Conservation (phyloP, 345 rosid genomes). For the Turritis glabra region DNA sequence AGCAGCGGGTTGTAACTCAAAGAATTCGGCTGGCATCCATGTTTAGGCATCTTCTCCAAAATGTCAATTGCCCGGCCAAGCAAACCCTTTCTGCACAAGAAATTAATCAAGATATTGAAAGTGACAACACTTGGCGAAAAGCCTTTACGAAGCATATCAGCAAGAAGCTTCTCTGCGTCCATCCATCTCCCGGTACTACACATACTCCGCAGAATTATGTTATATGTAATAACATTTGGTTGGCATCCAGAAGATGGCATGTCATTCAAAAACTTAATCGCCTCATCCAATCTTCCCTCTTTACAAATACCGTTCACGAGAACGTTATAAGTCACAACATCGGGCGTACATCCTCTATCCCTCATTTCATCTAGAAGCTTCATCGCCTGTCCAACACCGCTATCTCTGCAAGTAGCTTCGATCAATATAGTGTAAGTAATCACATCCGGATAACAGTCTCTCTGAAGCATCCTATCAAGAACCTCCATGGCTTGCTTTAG, state of each 20-base stretch:
- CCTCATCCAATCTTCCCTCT: slow-evolving; percentile 84
- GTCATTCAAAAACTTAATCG: slow-evolving; percentile 68
- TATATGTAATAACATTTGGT: slow-evolving; percentile 80
- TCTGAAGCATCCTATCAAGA: slow-evolving; percentile 58
- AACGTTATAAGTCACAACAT: slow-evolving; percentile 81
- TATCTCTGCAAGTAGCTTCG: slow-evolving; percentile 80
- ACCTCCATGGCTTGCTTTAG: slow-evolving; percentile 80
- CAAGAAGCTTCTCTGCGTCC: slow-evolving; percentile 78
- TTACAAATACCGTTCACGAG: slow-evolving; percentile 85
- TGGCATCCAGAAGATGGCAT: slow-evolving; percentile 72
- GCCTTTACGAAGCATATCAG: slow-evolving; percentile 74
- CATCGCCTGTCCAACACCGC: slow-evolving; percentile 84
- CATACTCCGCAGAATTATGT: slow-evolving; percentile 78
- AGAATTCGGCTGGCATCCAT: slow-evolving; percentile 81
- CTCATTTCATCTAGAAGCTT: slow-evolving; percentile 90
- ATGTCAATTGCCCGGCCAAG: slow-evolving; percentile 76
- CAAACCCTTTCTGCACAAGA: slow-evolving; percentile 80
- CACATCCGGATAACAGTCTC: slow-evolving; percentile 73
- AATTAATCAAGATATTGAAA: slow-evolving; percentile 84
- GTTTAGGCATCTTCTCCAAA: slow-evolving; percentile 80
- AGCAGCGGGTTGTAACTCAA: slow-evolving; percentile 80
- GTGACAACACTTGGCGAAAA: slow-evolving; percentile 89
- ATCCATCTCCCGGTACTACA: slow-evolving; percentile 86
- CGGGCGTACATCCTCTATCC: slow-evolving; percentile 74
- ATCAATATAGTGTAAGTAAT: slow-evolving; percentile 80